Evolutionary conservation across 805 yeast species (phyloP).

Genomic region (Yarrowia sp.): DNA sequence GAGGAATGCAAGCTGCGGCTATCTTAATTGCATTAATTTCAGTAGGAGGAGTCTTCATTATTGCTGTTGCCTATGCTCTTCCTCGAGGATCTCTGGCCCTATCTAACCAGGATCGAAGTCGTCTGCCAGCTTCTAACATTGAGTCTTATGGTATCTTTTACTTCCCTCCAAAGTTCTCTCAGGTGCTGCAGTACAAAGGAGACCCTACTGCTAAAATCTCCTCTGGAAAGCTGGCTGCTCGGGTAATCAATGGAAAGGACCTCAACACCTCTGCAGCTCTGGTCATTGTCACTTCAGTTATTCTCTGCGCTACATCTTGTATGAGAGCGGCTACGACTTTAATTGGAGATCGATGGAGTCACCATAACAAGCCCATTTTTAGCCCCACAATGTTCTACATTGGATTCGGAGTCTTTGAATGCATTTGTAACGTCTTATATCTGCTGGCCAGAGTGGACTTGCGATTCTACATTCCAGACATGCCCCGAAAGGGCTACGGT

Average conservation of each 20-base stretch:
- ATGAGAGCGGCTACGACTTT: constrained; percentile 15
- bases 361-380: background rate
- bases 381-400: constrained; percentile 48
- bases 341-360: constrained; percentile 6
- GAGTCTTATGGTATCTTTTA: constrained; percentile 19
- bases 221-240: constrained; percentile 9
- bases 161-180: constrained; percentile 13
- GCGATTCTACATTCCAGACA: constrained; percentile 76
- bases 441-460: constrained; percentile 65
- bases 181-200: constrained; percentile 12
- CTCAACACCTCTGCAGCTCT: background rate
- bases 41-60: constrained; percentile 48
- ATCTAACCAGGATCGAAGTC: background rate
- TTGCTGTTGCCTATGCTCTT: constrained; percentile 47
- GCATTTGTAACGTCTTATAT: constrained; percentile 53
- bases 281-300: background rate
- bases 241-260: background rate
- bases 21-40: constrained; percentile 51
- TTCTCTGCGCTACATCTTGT: background rate
- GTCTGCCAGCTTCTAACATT: constrained; percentile 6
- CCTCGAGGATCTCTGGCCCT: constrained; percentile 5
- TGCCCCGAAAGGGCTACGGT: constrained; percentile 38
- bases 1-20: constrained; percentile 52
- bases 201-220: background rate
- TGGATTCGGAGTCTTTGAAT: constrained; percentile 66